phyloP scores from a whole-genome alignment of 2,329 filamentous ascomycete genomes.

The Fusarium haematococcum region DNA sequence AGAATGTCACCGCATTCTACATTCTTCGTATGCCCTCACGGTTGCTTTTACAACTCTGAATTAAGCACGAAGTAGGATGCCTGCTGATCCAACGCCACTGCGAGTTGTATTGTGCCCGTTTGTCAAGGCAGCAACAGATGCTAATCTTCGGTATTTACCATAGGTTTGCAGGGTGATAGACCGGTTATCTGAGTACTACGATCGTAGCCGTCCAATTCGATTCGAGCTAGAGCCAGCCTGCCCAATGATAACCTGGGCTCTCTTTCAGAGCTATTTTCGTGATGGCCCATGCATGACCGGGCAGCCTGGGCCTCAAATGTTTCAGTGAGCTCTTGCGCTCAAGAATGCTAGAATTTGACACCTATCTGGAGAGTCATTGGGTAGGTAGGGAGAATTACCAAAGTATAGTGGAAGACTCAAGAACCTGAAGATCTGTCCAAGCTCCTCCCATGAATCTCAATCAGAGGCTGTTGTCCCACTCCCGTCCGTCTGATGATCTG shows the following conservation, averaged over 20 bases:
- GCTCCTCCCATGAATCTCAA: not conserved
- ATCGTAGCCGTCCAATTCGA: not conserved
- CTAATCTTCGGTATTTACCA: not conserved
- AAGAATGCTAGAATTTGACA: not conserved
- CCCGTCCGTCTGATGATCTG: not conserved
- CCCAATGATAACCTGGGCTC: not conserved
- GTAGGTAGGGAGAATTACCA: not conserved
- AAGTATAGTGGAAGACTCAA: not conserved
- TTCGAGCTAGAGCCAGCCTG: not conserved
- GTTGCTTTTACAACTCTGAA: not conserved
- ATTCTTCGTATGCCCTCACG: not conserved
- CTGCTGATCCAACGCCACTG: not conserved
- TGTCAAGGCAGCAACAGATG: not conserved
- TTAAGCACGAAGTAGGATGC: not conserved
- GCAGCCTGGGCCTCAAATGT: no score
- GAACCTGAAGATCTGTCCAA: not conserved
- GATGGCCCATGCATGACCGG: no score
- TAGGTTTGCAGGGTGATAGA: not conserved
- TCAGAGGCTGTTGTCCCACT: not conserved
- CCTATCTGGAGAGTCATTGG: not conserved
- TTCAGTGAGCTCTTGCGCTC: no score
- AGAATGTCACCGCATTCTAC: not conserved
- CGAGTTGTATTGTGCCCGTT: not conserved
- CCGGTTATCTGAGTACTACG: not conserved
- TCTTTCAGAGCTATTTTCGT: no score